phyloP scores from a whole-genome alignment of 495 filamentous ascomycete species.

The Talaromyces wortmannii region DNA sequence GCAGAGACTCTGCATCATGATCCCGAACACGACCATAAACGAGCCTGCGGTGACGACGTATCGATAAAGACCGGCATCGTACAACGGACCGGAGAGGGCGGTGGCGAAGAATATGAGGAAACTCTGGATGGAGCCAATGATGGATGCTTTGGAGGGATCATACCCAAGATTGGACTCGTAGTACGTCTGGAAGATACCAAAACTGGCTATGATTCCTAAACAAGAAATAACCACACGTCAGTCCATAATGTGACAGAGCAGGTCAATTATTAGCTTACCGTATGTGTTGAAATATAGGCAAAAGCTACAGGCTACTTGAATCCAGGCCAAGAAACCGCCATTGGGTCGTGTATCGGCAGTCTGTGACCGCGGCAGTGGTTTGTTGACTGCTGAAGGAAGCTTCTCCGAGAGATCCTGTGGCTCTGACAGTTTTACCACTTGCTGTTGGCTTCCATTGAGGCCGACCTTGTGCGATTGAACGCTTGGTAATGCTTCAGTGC shows the following conservation, averaged over 20 bases:
- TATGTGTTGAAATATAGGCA: conserved; percentile 31
- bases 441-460: too few species aligned
- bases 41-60: conserved; percentile 42
- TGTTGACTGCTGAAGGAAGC: too few species aligned
- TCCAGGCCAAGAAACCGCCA: conserved; percentile 37
- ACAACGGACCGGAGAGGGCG: conserved; percentile 57
- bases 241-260: background rate
- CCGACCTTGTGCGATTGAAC: too few species aligned
- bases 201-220: conserved; percentile 36
- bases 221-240: conserved; percentile 9
- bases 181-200: conserved; percentile 46
- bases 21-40: conserved; percentile 56
- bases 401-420: too few species aligned
- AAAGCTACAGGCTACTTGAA: conserved; percentile 32
- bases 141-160: conserved; percentile 4
- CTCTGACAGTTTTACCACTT: too few species aligned
- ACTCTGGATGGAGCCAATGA: conserved; percentile 8
- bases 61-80: conserved; percentile 67
- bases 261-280: background rate
- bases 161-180: conserved; percentile 37
- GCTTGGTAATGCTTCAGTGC: too few species aligned
- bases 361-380: too few species aligned
- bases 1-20: conserved; percentile 62
- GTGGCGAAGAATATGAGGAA: conserved; percentile 32
- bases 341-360: background rate